Base-by-base conservation (phyloP, 2,329 filamentous ascomycete genomes). In the Nectriaceae sp. region DNA sequence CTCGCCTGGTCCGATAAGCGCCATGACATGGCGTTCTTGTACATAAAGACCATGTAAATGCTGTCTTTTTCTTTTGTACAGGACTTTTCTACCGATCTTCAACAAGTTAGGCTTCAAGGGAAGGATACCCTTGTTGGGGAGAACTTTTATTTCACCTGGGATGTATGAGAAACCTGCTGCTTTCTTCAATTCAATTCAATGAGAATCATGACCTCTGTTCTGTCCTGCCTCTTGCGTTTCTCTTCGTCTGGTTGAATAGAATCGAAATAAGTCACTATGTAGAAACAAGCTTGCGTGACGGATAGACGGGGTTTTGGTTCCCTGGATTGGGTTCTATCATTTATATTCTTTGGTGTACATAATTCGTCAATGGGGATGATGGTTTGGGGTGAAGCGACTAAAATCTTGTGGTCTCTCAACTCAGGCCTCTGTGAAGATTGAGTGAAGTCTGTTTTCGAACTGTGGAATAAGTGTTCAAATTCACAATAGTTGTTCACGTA, bases 1-100 rank as follows among this genome's bases (percentile, higher is more conserved):
- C 62, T 47, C 61, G 62, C 47, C 63, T 66, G 46, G 59, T 62
- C 55, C 67, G 63, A 50, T 70, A 67, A 57, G 56, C 54, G 50
- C 49, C 41, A 31, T 31, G 26, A 31, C 26, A 15, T 31, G 10
- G 26, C 26, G 26, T 31, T 8, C 26, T 31, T 31, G 26, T 46
- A 37, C 36, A 21, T 31, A 43, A 52, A 36, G 46, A 39, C 33
- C 48, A 40, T 46, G 47, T 57, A 56, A 50, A 57, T 53, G 44
- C 48, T 31, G 8, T 46, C 48, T 52, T 48, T 51, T 31, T 44
- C 44, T 40, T 50, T 49, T 59, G 59, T 59, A 62, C 60, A 62
- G 58, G 50, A 52, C 49, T n/a, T n/a, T n/a, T n/a, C 54, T 46
- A 44, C 54, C 49, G 18, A 44, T 44, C 16, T 46, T 57, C 46